Evolutionary conservation across 805 yeast genomes (phyloP), one percentile per base, ranked within the genome.

Genomic region (Suhomyces pyralidae): DNA sequence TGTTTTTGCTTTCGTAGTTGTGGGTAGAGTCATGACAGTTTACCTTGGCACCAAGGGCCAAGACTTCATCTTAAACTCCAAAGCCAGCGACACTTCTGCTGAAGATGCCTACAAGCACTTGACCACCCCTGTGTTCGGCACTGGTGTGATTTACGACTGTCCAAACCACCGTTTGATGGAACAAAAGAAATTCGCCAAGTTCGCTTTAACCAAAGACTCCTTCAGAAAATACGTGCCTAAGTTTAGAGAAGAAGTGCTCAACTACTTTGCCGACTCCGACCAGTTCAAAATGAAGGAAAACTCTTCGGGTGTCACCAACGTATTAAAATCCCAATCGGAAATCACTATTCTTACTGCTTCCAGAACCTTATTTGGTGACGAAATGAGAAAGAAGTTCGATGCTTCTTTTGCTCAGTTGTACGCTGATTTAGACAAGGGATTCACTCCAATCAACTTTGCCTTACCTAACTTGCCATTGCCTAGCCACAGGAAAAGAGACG

Each of bases 81-180:
- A 89, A 72, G 78, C 88, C 50, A 82, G 85, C 28, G 96, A 90
- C 62, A 98, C 92, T 22, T 85, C 91, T 47, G 99, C 99, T 46
- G 98, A 94, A 69, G 97, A 88, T 47, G 98, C 97, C 40, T 94
- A 94, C 76, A 80, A 86, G 56, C 97, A 92, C 68, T 80, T 94
- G 71, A 94, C 99, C n/a, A 93, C 98, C n/a, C 99, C 99, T 12
- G 97, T 91, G 14, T 94, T 94, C 61, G 99, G 99, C 62, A 84
- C 91, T 65, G 99, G 98, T 64, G 99, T 94, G 51, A 88, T 94
- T 50, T 94, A 94, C 69, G 99, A 94, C 74, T 93, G 97, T 73
- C 90, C 99, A 57, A 94, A 94, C 75, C 74, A 84, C 64, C 84
- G 91, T 60, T 81, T 94, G 64, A 94, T 94, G 99, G 99, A 94